Percentiles rank a stretch among this genome's conserved stretches.
These are phyloP conservation scores for Gamsiella multidivaricata DNA, from an alignment of 192 early-diverging fungal genomes.

Conservation along the genomic window DNA sequence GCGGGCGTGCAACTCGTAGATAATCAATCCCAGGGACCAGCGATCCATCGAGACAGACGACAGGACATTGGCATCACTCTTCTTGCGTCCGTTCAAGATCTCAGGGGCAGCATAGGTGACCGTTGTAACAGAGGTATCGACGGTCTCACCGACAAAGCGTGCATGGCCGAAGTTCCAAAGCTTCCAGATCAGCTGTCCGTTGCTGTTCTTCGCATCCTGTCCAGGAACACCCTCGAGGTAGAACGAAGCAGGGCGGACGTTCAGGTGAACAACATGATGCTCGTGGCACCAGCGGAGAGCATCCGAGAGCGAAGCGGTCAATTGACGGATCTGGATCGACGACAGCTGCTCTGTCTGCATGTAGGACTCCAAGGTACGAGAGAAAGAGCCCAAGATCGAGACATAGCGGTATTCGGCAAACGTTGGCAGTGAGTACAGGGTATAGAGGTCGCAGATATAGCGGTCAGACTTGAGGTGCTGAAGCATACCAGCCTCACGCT, in stretches of 20 bases:
- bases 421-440: constrained; percentile 49
- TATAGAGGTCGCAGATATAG: constrained; percentile 47
- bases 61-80: constrained; percentile 33
- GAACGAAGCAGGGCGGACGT: constrained; percentile 51
- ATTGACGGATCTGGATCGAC: constrained; percentile 34
- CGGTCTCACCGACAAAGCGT: constrained; percentile 50
- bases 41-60: constrained; percentile 52
- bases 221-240: constrained; percentile 47
- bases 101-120: constrained; percentile 52
- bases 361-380: constrained; percentile 46
- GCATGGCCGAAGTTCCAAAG: constrained; percentile 57
- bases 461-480: constrained; percentile 52
- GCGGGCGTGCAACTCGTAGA: constrained; percentile 49
- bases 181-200: constrained; percentile 51
- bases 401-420: constrained; percentile 53
- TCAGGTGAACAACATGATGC: constrained; percentile 53
- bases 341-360: constrained; percentile 31
- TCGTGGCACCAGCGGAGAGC: constrained; percentile 55
- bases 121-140: constrained; percentile 49
- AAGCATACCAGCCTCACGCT: constrained; percentile 56
- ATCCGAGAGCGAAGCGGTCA: constrained; percentile 46
- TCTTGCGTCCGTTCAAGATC: constrained; percentile 52
- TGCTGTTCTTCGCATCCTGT: constrained; percentile 16
- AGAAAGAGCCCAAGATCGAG: constrained; percentile 46
- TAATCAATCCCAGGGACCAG: constrained; percentile 54